Conservation (phyloP, 495 filamentous ascomycete genomes). For the Penicillium paxilli region DNA sequence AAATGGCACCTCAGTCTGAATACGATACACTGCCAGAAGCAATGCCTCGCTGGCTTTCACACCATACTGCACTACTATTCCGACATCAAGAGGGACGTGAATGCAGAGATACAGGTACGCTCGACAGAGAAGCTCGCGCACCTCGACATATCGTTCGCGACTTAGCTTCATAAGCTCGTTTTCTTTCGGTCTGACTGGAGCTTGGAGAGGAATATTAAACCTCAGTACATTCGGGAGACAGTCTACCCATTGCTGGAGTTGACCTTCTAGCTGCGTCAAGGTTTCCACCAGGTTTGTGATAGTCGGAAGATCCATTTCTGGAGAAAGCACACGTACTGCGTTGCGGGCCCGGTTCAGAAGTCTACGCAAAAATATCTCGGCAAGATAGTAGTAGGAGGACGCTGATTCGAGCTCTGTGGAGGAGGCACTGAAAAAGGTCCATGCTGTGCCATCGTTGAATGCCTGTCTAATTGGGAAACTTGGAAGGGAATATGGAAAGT, state of each 20-base stretch:
- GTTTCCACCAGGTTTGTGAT: conserved; percentile 27
- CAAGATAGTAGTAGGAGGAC: conserved; percentile 40
- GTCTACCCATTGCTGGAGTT: conserved; percentile 37
- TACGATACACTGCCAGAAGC: conserved; percentile 26
- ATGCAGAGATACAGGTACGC: conserved; percentile 39
- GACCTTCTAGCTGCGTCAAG: conserved; percentile 32
- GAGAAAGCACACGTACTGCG: conserved; percentile 32
- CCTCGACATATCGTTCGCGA: conserved; percentile 39
- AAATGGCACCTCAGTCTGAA: conserved; percentile 29
- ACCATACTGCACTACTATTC: conserved; percentile 8
- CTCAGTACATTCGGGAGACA: conserved; percentile 32
- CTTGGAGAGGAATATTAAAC: conserved; percentile 32
- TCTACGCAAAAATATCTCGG: conserved; percentile 39
- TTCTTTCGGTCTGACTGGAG: conserved; percentile 20
- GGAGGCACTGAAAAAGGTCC: conserved; percentile 19
- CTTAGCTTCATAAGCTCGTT: conserved; percentile 36
- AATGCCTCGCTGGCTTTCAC: conserved; percentile 29
- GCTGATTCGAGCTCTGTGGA: conserved; percentile 25
- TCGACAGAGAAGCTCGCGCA: conserved; percentile 38
- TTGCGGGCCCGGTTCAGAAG: conserved; percentile 39
- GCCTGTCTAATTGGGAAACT: conserved; percentile 24
- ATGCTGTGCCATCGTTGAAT: conserved; percentile 11
- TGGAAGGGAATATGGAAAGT: conserved; percentile 36
- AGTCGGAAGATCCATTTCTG: conserved; percentile 23
- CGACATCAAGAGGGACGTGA: conserved; percentile 16